These are phyloP conservation scores for Fusarium proliferatum DNA, from an alignment of 2,329 filamentous ascomycete species.

Conservation along the genomic window DNA sequence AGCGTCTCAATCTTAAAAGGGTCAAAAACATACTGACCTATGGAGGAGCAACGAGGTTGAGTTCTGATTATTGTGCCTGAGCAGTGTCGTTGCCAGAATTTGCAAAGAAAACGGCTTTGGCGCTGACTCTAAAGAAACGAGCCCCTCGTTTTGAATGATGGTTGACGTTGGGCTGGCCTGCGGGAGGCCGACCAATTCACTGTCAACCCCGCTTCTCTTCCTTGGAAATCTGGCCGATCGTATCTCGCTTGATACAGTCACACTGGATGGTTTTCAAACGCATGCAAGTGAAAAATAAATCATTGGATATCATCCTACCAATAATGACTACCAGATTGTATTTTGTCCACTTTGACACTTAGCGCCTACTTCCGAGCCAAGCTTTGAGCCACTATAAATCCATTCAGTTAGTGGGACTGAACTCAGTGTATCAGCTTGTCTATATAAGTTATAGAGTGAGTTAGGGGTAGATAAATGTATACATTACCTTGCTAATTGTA, in stretches of 20 bases:
- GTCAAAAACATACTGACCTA: rapidly evolving
- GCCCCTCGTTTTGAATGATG: neutral
- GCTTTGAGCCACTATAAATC: no score
- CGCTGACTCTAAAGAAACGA: rapidly evolving
- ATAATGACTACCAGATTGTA: rapidly evolving
- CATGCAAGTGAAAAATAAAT: neutral
- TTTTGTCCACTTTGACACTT: rapidly evolving
- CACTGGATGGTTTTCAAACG: rapidly evolving
- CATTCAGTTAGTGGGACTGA: no score
- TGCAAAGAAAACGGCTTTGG: neutral
- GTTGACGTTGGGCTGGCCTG: neutral
- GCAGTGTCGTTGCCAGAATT: no score
- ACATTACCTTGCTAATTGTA: no score
- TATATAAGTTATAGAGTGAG: no score
- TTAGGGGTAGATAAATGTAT: no score
- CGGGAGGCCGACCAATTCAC: neutral
- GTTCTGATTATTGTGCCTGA: rapidly evolving
- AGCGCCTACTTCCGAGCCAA: rapidly evolving
- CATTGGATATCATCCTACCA: rapidly evolving
- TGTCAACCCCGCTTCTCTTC: neutral
- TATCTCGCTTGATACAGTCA: rapidly evolving
- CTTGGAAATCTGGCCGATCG: neutral
- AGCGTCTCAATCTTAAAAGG: rapidly evolving
- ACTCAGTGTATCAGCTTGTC: no score
- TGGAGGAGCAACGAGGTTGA: rapidly evolving